These are phyloP conservation scores for Parathielavia hyrcaniae DNA, from an alignment of 495 filamentous ascomycete species.

Conservation along the genomic window DNA sequence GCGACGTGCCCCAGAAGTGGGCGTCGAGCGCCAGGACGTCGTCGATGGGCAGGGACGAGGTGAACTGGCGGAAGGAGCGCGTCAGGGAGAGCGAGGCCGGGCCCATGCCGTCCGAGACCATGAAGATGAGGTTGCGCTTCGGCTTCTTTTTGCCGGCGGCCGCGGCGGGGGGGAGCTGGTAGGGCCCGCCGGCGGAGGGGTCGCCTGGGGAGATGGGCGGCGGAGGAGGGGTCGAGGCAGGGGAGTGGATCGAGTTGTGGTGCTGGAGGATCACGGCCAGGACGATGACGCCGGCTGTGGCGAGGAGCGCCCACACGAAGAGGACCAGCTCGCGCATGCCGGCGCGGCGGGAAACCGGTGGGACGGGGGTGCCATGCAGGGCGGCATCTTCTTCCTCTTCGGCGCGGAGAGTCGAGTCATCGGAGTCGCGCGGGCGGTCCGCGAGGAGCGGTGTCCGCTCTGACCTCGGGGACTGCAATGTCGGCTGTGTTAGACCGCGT, in stretches of 20 bases:
- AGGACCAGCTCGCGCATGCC: slow-evolving; percentile 55
- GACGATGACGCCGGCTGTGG: slow-evolving; percentile 69
- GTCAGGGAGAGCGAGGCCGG: slow-evolving; percentile 84
- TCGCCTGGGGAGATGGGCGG: slow-evolving; percentile 12
- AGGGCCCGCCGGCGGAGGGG: slow-evolving; percentile 58
- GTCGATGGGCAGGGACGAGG: slow-evolving; percentile 57
- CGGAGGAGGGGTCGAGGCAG: slow-evolving; percentile 1
- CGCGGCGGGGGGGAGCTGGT: slow-evolving; percentile 58
- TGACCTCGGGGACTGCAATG: slow-evolving; percentile 12
- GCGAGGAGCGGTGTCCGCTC: slow-evolving; percentile 35
- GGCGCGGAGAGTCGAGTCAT: slow-evolving; percentile 24
- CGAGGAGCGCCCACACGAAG: slow-evolving; percentile 83
- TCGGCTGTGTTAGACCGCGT: no score
- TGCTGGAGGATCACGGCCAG: slow-evolving; percentile 70
- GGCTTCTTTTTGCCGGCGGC: slow-evolving; percentile 23
- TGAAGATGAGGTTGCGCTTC: slow-evolving; percentile 92
- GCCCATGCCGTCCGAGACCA: slow-evolving; percentile 99
- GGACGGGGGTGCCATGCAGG: slow-evolving; percentile 16
- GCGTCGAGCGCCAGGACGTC: slow-evolving; percentile 73
- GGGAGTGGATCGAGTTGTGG: slow-evolving; percentile 35
- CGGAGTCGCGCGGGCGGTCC: slow-evolving; percentile 18
- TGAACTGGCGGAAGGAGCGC: slow-evolving; percentile 68
- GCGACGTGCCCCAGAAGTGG: slow-evolving; percentile 80
- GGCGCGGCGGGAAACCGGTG: slow-evolving; percentile 5
- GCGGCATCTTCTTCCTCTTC: slow-evolving; percentile 32